These are phyloP conservation scores for Botrytis fragariae DNA, from an alignment of 2,329 filamentous ascomycete species.

Conservation along the genomic window DNA sequence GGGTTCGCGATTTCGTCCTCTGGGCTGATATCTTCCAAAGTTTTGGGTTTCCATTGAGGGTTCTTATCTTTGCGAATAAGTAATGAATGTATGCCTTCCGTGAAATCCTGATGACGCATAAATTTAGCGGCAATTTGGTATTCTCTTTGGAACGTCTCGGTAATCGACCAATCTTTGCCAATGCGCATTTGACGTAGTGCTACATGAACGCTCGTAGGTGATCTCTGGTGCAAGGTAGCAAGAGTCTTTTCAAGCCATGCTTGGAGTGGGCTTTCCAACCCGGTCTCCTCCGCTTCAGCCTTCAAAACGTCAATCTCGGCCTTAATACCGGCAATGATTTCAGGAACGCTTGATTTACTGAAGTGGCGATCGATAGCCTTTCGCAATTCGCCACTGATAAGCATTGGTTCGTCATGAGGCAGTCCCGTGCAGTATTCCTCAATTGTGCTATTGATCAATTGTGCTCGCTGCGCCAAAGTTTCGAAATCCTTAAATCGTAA, in stretches of 20 bases:
- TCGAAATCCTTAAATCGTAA: slow-evolving; percentile 82
- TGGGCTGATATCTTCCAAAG: slow-evolving; percentile 63
- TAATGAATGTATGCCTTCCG: slow-evolving; percentile 81
- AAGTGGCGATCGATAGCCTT: slow-evolving; percentile 84
- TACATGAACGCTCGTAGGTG: slow-evolving; percentile 84
- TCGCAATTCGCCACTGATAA: slow-evolving; percentile 68
- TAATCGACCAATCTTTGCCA: slow-evolving; percentile 74
- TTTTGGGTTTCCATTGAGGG: slow-evolving; percentile 68
- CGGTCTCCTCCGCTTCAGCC: slow-evolving; percentile 34
- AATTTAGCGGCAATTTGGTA: slow-evolving; percentile 81
- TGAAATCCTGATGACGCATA: slow-evolving; percentile 90
- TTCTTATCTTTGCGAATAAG: slow-evolving; percentile 54
- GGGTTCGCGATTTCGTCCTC: slow-evolving; percentile 54
- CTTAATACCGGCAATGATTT: slow-evolving; percentile 61
- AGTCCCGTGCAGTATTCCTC: slow-evolving; percentile 88
- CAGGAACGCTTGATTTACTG: slow-evolving; percentile 60
- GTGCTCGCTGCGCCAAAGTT: slow-evolving; percentile 58
- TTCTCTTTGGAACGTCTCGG: slow-evolving; percentile 81
- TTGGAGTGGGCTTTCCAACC: slow-evolving; percentile 43
- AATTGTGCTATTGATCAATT: slow-evolving; percentile 79
- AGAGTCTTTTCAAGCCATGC: slow-evolving; percentile 80
- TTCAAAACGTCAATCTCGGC: slow-evolving; percentile 24
- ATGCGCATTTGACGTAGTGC: slow-evolving; percentile 78
- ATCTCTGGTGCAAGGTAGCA: slow-evolving; percentile 71
- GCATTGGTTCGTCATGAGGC: slow-evolving; percentile 68